Evolutionary conservation across 345 rosid genomes (phyloP), one percentile per base, ranked within the genome.

Genomic region (Cochlearia excelsa): DNA sequence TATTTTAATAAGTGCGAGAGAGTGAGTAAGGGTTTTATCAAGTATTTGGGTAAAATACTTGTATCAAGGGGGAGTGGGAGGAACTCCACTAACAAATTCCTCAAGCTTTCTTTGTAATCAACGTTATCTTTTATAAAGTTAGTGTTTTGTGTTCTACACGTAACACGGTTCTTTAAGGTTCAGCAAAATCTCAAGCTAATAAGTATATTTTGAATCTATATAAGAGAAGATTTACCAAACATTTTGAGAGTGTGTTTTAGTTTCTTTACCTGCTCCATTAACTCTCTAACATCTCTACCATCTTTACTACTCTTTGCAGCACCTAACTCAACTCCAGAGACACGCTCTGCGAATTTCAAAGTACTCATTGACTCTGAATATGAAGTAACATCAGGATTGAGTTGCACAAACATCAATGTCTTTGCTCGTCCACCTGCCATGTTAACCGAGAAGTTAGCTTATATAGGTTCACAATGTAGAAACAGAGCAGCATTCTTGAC

Each of bases 281-380:
- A 86, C 30, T 85, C 87, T 81, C 80, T 74, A 73, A 89, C 78
- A 68, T 85, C 92, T 69, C 80, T 75, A 61, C 81, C 85, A 67
- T 89, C 94, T 74, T 85, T 93, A 62, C 88, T 93, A 43, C 75
- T 61, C 53, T 78, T 77, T 65, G 92, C 97, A 79, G 83, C 79
- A 35, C 99, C 95, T 47, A 85, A 86, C 72, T 89, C 96, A 46
- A 89, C 88, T 0, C 81, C 78, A 46, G 95, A 85, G 53, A 82
- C 96, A 64, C 97, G 84, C 63, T 80, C 94, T 72, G 96, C 97
- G 75, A 93, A 89, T 77, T 89, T 87, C 73, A 87, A 68, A 59
- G 99, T 93, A 70, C 94, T 87, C 48, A 89, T 61, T 34, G 97
- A 83, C 77, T 93, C 97, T 31, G 74, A 69, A 52, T 78, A 79